These are phyloP conservation scores for Strobilomyces echinocephalus DNA, from an alignment of 768 basidiomycete genomes.

Conservation along the genomic window DNA sequence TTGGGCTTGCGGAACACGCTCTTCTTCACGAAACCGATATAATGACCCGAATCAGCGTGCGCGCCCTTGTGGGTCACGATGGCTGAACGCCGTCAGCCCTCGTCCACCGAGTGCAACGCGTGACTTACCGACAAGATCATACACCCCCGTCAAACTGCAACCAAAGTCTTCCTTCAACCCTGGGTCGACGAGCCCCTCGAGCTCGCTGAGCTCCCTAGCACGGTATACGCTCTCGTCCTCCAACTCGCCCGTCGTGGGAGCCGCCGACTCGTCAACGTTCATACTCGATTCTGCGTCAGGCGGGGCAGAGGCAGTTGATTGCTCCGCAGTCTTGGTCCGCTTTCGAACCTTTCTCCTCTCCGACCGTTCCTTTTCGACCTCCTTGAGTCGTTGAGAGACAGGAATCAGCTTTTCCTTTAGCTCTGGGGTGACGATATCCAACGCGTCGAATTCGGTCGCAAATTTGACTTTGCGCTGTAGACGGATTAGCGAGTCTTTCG, in stretches of 20 bases:
- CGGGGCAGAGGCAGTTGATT: conserved; percentile 16
- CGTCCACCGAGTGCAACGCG: neutral
- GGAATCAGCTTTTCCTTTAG: conserved; percentile 68
- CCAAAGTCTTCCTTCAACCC: conserved; percentile 67
- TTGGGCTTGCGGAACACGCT: conserved; percentile 50
- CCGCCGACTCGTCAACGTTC: conserved; percentile 47
- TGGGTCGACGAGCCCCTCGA: conserved; percentile 60
- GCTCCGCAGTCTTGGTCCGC: conserved; percentile 49
- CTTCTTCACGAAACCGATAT: conserved; percentile 89
- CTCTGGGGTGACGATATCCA: conserved; percentile 78
- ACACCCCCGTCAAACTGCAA: conserved; percentile 73
- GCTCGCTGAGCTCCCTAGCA: conserved; percentile 56
- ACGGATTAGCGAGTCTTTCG: neutral
- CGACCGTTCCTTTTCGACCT: conserved; percentile 75
- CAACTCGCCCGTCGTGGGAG: conserved; percentile 32
- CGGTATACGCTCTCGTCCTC: conserved; percentile 65
- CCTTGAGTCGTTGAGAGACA: conserved; percentile 65
- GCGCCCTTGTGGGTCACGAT: conserved; percentile 98
- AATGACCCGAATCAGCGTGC: conserved; percentile 92
- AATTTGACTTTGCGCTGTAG: conserved; percentile 86
- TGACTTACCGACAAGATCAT: conserved; percentile 82
- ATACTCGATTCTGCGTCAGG: conserved; percentile 23
- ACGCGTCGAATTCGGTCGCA: conserved; percentile 79
- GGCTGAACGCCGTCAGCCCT: conserved; percentile 40
- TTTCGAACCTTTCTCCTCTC: conserved; percentile 82